Percentiles rank a stretch among this genome's conserved stretches.
Conservation (phyloP, 805 yeast genomes). For the Priceomyces melissophilus region DNA sequence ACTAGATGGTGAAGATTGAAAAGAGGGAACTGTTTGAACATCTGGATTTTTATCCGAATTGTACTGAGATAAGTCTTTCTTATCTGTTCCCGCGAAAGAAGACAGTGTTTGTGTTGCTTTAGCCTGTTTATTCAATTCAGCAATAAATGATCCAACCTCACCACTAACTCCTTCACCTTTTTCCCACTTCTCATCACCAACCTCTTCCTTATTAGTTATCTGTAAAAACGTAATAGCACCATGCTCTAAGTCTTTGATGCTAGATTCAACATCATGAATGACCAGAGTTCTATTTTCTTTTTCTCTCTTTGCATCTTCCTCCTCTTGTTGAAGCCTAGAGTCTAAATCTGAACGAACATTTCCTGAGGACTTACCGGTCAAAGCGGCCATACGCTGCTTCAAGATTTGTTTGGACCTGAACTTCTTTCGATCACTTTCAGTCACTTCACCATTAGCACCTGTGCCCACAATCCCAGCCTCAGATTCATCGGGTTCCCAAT, state of each 20-base stretch:
- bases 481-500: constrained; percentile 40
- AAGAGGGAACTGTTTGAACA: neutral
- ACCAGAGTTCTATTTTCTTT: constrained; percentile 54
- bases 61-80: neutral
- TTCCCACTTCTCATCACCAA: constrained; percentile 72
- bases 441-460: constrained; percentile 82
- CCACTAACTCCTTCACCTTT: constrained; percentile 71
- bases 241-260: constrained; percentile 62
- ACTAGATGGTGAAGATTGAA: neutral
- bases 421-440: constrained; percentile 77
- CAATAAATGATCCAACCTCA: constrained; percentile 60
- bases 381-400: constrained; percentile 85
- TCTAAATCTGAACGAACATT: constrained; percentile 54
- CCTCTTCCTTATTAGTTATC: constrained; percentile 38
- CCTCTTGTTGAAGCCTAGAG: constrained; percentile 48
- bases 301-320: constrained; percentile 49
- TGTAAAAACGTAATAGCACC: constrained; percentile 44
- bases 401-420: constrained; percentile 77
- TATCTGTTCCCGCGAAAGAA: neutral
- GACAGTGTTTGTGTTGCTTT: constrained; percentile 11
- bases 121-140: constrained; percentile 40
- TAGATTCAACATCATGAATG: constrained; percentile 66
- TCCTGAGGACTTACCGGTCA: constrained; percentile 64
- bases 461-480: constrained; percentile 60
- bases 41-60: neutral